Conservation (phyloP, 2,329 filamentous ascomycete genomes). For the Tolypocladium album region DNA sequence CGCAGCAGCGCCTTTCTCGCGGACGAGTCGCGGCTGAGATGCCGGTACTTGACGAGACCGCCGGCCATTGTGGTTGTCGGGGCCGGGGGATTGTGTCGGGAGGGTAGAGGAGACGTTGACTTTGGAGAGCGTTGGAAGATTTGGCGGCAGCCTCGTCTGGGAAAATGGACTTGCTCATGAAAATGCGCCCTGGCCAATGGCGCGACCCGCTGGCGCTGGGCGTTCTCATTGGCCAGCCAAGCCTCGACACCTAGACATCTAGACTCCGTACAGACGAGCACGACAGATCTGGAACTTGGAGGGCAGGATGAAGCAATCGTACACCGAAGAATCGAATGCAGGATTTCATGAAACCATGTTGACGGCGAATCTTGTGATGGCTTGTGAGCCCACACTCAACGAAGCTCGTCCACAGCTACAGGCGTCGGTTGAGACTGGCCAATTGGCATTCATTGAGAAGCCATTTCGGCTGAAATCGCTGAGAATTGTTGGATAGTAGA, state of each 20-base stretch:
- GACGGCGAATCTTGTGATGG: no score
- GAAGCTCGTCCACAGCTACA: neutral
- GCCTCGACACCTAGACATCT: neutral
- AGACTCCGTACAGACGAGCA: neutral
- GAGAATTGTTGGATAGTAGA: neutral
- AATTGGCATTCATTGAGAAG: no score
- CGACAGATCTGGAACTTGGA: no score
- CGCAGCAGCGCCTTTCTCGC: conserved; percentile 88
- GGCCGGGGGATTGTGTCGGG: neutral
- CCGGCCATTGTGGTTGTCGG: conserved; percentile 57
- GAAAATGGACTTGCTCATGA: neutral
- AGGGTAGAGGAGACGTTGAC: neutral
- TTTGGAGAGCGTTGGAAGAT: neutral
- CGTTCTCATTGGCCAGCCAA: neutral
- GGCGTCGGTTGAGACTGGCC: neutral
- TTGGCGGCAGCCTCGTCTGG: neutral
- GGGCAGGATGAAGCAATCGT: neutral
- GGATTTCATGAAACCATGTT: no score
- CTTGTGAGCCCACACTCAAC: neutral
- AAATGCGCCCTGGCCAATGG: neutral
- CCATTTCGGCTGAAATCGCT: neutral
- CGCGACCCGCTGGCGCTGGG: neutral
- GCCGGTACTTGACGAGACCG: conserved; percentile 76
- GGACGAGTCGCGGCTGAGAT: conserved; percentile 73
- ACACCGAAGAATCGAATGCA: neutral